phyloP scores from a whole-genome alignment of 768 basidiomycete genomes.

The Mrakia gelida region DNA sequence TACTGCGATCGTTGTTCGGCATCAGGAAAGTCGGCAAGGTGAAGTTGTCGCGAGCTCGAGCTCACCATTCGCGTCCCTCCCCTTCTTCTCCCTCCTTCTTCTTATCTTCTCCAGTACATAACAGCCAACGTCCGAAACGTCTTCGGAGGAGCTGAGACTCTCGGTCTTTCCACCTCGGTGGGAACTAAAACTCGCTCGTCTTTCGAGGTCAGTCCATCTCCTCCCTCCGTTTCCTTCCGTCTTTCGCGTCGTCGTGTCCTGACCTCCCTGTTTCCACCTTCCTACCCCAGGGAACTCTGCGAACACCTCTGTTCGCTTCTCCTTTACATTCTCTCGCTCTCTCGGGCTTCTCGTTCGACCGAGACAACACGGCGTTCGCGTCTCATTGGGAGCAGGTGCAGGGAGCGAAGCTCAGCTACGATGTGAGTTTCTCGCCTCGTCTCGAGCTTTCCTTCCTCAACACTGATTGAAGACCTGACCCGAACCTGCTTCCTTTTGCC shows the following conservation, averaged over 20 bases:
- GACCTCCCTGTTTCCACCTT: not conserved
- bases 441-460: not conserved
- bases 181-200: constrained; percentile 84
- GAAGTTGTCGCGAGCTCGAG: not conserved
- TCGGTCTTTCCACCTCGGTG: constrained; percentile 74
- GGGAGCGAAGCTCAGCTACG: constrained; percentile 61
- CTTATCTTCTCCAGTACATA: constrained; percentile 55
- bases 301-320: constrained; percentile 46
- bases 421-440: constrained; percentile 62
- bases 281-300: constrained; percentile 40
- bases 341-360: constrained; percentile 65
- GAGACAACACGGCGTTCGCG: constrained; percentile 74
- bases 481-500: constrained; percentile 13
- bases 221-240: not conserved
- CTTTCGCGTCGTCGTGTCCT: not conserved
- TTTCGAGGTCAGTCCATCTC: constrained; percentile 57
- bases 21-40: not conserved
- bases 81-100: not conserved
- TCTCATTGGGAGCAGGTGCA: constrained; percentile 43
- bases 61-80: not conserved
- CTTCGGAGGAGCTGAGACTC: constrained; percentile 83
- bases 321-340: constrained; percentile 69
- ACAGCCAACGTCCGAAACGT: constrained; percentile 79
- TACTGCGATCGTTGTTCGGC: constrained; percentile 32
- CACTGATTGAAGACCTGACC: too few species aligned